These are phyloP conservation scores for Annulohypoxylon maeteangense DNA, from an alignment of 495 filamentous ascomycete genomes.

Conservation along the genomic window DNA sequence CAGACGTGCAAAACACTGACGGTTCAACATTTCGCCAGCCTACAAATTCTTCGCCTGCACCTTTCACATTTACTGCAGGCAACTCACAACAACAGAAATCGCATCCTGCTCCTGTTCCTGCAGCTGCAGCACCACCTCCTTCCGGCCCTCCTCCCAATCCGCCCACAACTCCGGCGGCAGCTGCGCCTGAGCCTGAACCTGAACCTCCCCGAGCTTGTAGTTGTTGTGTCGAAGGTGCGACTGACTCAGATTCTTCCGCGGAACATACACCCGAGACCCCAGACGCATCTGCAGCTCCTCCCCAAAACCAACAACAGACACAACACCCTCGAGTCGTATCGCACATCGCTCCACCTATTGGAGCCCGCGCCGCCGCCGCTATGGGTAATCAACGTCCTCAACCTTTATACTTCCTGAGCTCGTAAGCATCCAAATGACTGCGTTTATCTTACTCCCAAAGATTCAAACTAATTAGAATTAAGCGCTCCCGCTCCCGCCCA, in stretches of 20 bases:
- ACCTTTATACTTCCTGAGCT: constrained; percentile 4
- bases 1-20: constrained; percentile 9
- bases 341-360: constrained; percentile 23
- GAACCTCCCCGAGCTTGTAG: background rate
- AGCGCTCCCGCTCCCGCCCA: background rate
- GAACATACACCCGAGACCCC: background rate
- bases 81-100: background rate
- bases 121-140: constrained; percentile 13
- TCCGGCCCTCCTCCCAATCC: constrained; percentile 14
- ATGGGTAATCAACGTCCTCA: constrained; percentile 9
- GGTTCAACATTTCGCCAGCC: constrained; percentile 12
- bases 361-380: constrained; percentile 9
- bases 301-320: background rate
- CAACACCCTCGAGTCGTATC: constrained; percentile 7
- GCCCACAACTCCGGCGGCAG: constrained; percentile 6
- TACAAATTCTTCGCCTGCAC: background rate
- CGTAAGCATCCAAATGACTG: constrained; percentile 15
- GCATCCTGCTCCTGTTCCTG: background rate
- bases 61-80: background rate
- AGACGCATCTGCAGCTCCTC: background rate
- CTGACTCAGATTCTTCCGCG: background rate
- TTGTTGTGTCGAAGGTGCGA: background rate
- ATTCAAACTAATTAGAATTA: background rate
- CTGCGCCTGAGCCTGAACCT: constrained; percentile 20
- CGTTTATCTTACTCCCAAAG: background rate